These are phyloP conservation scores for Knufia petricola DNA, from an alignment of 2,329 filamentous ascomycete species.

Conservation along the genomic window DNA sequence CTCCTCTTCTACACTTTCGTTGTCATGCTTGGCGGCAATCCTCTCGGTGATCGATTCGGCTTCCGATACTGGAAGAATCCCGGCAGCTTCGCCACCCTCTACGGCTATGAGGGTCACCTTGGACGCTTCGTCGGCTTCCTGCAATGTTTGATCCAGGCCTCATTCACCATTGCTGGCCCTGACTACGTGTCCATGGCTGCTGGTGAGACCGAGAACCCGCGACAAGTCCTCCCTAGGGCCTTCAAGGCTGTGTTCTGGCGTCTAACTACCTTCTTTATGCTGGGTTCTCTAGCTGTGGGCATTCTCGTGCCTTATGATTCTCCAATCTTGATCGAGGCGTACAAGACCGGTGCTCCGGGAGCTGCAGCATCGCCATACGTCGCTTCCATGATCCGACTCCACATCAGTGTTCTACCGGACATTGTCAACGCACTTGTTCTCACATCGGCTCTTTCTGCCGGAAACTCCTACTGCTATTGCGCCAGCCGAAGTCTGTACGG, in stretches of 20 bases:
- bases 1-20: conserved; percentile 71
- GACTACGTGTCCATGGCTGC: conserved; percentile 58
- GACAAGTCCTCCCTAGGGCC: conserved; percentile 59
- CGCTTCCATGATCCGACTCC: conserved; percentile 57
- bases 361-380: conserved; percentile 60
- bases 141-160: conserved; percentile 61
- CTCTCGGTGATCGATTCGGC: conserved; percentile 59
- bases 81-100: conserved; percentile 60
- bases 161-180: conserved; percentile 58
- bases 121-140: conserved; percentile 70
- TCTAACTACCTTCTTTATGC: conserved; percentile 63
- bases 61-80: conserved; percentile 60
- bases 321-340: conserved; percentile 49
- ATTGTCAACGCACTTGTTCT: conserved; percentile 66
- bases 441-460: conserved; percentile 58
- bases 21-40: conserved; percentile 74
- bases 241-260: conserved; percentile 74
- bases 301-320: conserved; percentile 64
- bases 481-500: conserved; percentile 60
- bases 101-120: conserved; percentile 49
- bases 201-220: conserved; percentile 62
- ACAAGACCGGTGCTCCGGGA: conserved; percentile 49
- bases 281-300: conserved; percentile 62
- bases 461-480: conserved; percentile 60
- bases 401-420: conserved; percentile 55